These are phyloP conservation scores for Yarrowia sp. DNA, from an alignment of 805 yeast genomes.

Conservation along the genomic window DNA sequence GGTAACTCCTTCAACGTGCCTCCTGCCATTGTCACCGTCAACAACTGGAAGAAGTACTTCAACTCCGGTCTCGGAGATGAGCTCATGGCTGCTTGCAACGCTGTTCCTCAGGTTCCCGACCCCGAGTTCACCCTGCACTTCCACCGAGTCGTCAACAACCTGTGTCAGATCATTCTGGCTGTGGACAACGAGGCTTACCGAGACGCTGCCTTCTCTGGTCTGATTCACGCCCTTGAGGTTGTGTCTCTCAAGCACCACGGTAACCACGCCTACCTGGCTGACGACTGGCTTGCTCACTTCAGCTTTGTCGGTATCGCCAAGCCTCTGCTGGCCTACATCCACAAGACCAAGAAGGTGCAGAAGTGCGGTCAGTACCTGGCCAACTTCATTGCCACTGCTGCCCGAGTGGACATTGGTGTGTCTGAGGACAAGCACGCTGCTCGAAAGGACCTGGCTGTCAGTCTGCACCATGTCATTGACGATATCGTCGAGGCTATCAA, in stretches of 20 bases:
- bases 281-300: constrained; percentile 21
- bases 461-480: constrained; percentile 14
- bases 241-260: constrained; percentile 7
- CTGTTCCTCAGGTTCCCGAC: constrained; percentile 8
- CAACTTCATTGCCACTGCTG: constrained; percentile 15
- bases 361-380: constrained; percentile 21
- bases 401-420: constrained; percentile 9
- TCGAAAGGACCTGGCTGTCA: constrained; percentile 20
- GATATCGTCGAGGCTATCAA: background rate
- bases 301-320: constrained; percentile 3
- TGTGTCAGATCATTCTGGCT: constrained; percentile 19
- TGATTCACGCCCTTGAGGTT: constrained; percentile 21
- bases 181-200: constrained; percentile 11
- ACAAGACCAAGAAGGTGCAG: constrained; percentile 16
- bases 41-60: constrained; percentile 48
- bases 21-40: constrained; percentile 50
- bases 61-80: constrained; percentile 21
- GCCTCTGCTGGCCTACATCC: constrained; percentile 1
- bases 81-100: constrained; percentile 18
- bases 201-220: constrained; percentile 10
- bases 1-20: constrained; percentile 59
- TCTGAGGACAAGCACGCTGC: constrained; percentile 15
- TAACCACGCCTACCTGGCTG: constrained; percentile 21
- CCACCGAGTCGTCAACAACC: constrained; percentile 18
- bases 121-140: constrained; percentile 11